Evolutionary conservation across 768 basidiomycete genomes (phyloP).

Genomic region (Leccinum disarticulatum): DNA sequence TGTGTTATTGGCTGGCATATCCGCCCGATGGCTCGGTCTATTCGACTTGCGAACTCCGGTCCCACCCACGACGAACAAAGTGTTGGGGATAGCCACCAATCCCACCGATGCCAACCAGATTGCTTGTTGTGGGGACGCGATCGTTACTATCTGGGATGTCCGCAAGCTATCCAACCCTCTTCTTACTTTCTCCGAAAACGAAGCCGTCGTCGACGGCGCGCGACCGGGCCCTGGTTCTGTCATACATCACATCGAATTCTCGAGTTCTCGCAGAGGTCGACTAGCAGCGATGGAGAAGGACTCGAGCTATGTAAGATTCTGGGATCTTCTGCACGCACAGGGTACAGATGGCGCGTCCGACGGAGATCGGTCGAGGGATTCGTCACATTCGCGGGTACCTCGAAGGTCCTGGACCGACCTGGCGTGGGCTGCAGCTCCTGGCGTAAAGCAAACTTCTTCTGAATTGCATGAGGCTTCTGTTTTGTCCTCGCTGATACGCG

Average conservation of each 20-base stretch:
- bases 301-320: constrained; percentile 66
- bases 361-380: constrained; percentile 45
- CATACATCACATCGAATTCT: constrained; percentile 66
- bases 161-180: constrained; percentile 62
- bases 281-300: constrained; percentile 72
- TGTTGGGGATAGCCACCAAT: constrained; percentile 71
- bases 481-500: constrained; percentile 66
- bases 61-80: constrained; percentile 50
- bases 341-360: constrained; percentile 39
- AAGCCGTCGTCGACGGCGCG: constrained; percentile 70
- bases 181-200: constrained; percentile 72
- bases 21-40: constrained; percentile 70
- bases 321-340: constrained; percentile 66
- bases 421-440: constrained; percentile 48
- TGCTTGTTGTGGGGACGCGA: constrained; percentile 68
- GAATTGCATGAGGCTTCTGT: constrained; percentile 37
- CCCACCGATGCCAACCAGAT: constrained; percentile 70
- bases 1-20: constrained; percentile 72
- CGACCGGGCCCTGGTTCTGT: constrained; percentile 38
- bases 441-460: constrained; percentile 26
- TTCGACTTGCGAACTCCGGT: constrained; percentile 66
- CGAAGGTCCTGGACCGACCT: constrained; percentile 65
- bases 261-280: constrained; percentile 61
- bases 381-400: constrained; percentile 36
- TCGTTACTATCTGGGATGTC: constrained; percentile 77